Evolutionary conservation across 169 alveolate genomes (phyloP).

Genomic region (Plasmodium coatneyi): DNA sequence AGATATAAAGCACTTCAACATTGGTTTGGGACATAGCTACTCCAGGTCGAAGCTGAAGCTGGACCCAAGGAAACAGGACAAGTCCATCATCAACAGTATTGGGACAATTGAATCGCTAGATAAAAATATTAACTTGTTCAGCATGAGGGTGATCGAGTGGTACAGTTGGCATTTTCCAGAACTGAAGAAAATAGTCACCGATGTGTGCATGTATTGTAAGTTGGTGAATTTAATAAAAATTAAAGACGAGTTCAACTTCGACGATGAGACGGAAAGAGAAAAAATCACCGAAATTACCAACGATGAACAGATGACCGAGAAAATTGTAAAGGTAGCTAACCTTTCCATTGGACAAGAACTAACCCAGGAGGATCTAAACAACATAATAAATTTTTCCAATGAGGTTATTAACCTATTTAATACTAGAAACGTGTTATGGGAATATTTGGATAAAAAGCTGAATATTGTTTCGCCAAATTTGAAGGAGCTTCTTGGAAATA

Average conservation of each 20-base stretch:
- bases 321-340: conserved; percentile 90
- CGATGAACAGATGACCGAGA: conserved; percentile 92
- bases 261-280: conserved; percentile 52
- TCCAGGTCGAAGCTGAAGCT: conserved; percentile 94
- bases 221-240: conserved; percentile 88
- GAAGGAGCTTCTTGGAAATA: conserved; percentile 95
- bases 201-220: conserved; percentile 94
- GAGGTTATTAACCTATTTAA: conserved; percentile 91
- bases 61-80: conserved; percentile 97
- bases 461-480: conserved; percentile 98
- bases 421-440: conserved; percentile 91
- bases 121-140: conserved; percentile 95
- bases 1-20: conserved; percentile 91
- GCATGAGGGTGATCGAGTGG: conserved; percentile 98
- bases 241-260: conserved; percentile 85
- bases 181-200: conserved; percentile 95
- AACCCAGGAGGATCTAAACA: conserved; percentile 91
- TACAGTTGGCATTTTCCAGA: conserved; percentile 99
- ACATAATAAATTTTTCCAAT: conserved; percentile 92
- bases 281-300: conserved; percentile 88
- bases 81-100: conserved; percentile 96
- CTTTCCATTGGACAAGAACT: conserved; percentile 98
- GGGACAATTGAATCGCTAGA: conserved; percentile 96
- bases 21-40: conserved; percentile 96
- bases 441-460: conserved; percentile 92